Conservation (phyloP, 805 yeast genomes). For the Metschnikowia similis region DNA sequence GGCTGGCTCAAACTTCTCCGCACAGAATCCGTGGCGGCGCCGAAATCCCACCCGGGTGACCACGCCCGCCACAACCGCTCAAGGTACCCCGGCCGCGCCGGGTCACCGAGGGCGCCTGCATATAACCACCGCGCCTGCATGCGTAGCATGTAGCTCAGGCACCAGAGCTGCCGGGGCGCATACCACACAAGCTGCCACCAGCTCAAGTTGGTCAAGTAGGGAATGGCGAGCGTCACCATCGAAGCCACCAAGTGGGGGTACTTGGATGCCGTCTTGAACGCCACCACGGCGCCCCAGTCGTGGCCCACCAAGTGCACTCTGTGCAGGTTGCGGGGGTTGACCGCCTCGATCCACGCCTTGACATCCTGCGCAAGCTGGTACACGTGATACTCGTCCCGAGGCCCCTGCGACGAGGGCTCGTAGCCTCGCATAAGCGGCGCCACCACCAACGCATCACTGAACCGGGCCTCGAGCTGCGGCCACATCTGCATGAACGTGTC, state of each 20-base stretch:
- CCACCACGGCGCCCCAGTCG: constrained; percentile 42
- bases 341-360: constrained; percentile 25
- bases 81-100: constrained; percentile 25
- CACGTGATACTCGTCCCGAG: constrained; percentile 22
- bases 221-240: constrained; percentile 36
- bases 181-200: constrained; percentile 26
- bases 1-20: constrained; percentile 23
- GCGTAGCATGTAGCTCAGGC: constrained; percentile 33
- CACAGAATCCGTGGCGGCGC: constrained; percentile 25
- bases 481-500: constrained; percentile 23
- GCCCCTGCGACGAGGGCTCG: constrained; percentile 29
- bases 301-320: constrained; percentile 40
- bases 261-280: constrained; percentile 30
- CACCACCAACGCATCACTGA: constrained; percentile 21
- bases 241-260: constrained; percentile 34
- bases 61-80: constrained; percentile 32
- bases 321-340: constrained; percentile 17
- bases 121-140: constrained; percentile 32
- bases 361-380: constrained; percentile 33
- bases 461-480: constrained; percentile 19
- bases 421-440: constrained; percentile 39
- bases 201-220: constrained; percentile 27
- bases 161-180: constrained; percentile 33
- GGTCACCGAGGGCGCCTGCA: constrained; percentile 10
- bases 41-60: constrained; percentile 38